A percentile compares a stretch with the other conserved stretches of the same genome.
phyloP scores from a whole-genome alignment of 2,329 filamentous ascomycete genomes.

The Orbilia oligospora region DNA sequence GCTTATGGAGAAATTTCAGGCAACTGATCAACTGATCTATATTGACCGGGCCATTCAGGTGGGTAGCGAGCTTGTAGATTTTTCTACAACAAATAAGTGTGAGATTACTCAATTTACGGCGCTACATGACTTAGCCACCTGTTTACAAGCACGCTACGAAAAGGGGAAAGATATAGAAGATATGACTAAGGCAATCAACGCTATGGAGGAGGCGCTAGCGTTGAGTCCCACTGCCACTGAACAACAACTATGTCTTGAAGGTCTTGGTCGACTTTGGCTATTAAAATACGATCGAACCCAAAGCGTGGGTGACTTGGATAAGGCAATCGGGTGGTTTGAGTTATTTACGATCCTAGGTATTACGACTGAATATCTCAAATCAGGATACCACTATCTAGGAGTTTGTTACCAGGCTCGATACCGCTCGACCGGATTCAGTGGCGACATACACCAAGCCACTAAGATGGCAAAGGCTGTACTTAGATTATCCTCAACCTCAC shows the following conservation, averaged over 20 bases:
- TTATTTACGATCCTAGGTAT: neutral
- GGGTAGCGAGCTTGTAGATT: neutral
- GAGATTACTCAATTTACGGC: neutral
- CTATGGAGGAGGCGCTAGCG: neutral
- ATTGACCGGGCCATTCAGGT: neutral
- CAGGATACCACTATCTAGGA: neutral
- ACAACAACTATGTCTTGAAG: neutral
- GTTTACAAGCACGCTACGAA: neutral
- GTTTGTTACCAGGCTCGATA: constrained; percentile 6
- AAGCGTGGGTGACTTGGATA: neutral
- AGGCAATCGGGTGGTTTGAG: neutral
- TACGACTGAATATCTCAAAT: no score
- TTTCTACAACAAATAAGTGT: neutral
- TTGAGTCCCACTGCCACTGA: no score
- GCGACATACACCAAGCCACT: neutral
- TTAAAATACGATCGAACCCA: neutral
- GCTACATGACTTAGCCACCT: neutral
- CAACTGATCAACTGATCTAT: neutral
- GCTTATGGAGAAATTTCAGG: neutral
- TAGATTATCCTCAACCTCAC: neutral
- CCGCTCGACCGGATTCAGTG: neutral
- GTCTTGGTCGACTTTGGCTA: neutral
- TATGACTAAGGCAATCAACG: neutral
- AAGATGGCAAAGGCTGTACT: neutral
- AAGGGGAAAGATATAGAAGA: neutral